Evolutionary conservation across 2,329 filamentous ascomycete species (phyloP), one percentile per base, ranked within the genome.

Genomic region (Aspergillus thermomutatus): DNA sequence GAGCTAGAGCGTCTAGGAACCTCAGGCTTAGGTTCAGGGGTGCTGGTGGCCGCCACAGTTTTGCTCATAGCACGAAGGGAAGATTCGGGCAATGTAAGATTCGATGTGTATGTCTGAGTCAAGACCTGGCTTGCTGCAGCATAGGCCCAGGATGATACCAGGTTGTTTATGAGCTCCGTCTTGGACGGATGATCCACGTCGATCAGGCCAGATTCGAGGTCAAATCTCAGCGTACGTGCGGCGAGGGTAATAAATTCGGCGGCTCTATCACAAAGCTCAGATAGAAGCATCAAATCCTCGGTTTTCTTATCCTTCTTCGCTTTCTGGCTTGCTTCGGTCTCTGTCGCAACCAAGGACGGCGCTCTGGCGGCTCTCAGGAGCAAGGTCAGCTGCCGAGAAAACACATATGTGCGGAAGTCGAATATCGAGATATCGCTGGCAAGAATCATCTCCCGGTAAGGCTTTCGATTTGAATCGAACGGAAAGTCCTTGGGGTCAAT

Each of bases 381-480:
- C 0, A 99, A 77, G 2, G 89, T 84, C 60, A 96, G 85, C 67
- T 99, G 93, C 25, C 94, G 85, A 3, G 91, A 87, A 72, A 97
- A 99, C 11, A 99, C 87, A 71, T 99, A 99, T 64, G 89, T 91
- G 50, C 91, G 83, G 71, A 99, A 97, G 72, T 99, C 94, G 69
- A 97, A 97, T 2, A 96, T 82, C 0, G 94, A 99, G 37, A 99
- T 95, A 63, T 96, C 90, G 76, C 95, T 99, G 14, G 90, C 88
- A 41, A 99, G 80, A 50, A 99, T 99, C 66, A 96, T 85, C 56
- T 95, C 91, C 52, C 93, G 86, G 70, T 97, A 99, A 1, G 90
- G 83, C 72, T 96, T 96, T 65, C 78, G 81, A 60, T 85, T 86
- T 1, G 82, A 80, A 9, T 76, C 70, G n/a, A 80, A 71, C 19